Conservation (phyloP, 108 stramenopile genomes). For the Pseudonitzschia delicatissima region DNA sequence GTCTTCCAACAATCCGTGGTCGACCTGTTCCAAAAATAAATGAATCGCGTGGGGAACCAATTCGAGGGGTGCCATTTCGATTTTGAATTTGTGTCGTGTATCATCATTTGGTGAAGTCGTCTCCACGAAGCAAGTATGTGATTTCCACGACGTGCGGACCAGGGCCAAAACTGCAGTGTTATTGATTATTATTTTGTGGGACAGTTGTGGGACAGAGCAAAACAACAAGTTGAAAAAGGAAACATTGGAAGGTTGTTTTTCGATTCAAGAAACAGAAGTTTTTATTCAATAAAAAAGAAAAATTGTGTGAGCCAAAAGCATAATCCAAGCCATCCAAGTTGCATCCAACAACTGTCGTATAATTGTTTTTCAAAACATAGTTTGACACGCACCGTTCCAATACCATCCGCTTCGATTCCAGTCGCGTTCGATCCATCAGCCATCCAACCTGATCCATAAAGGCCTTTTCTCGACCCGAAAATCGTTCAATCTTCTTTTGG, state of each 20-base stretch:
- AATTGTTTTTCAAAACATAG: neutral
- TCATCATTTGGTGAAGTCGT: slow-evolving; percentile 3
- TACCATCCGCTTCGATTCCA: slow-evolving; percentile 45
- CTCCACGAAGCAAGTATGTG: neutral
- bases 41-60: slow-evolving; percentile 81
- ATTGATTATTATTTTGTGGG: too few relatives aligned
- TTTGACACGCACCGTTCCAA: slow-evolving; percentile 49
- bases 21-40: slow-evolving; percentile 82
- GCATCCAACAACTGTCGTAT: neutral
- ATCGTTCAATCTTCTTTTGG: slow-evolving; percentile 14
- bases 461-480: slow-evolving; percentile 46
- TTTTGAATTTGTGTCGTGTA: slow-evolving; percentile 30
- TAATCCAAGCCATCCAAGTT: too few relatives aligned
- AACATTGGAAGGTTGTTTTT: too few relatives aligned
- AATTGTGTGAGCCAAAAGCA: slow-evolving; percentile 1
- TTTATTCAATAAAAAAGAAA: neutral
- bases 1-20: slow-evolving; percentile 73
- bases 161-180: slow-evolving; percentile 55
- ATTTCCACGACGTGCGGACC: slow-evolving; percentile 71
- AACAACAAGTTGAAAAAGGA: too few relatives aligned
- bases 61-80: slow-evolving; percentile 72
- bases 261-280: neutral
- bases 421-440: slow-evolving; percentile 32
- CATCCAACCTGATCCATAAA: slow-evolving; percentile 45
- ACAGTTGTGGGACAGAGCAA: too few relatives aligned